These are phyloP conservation scores for Penicillium atrosanguineum DNA, from an alignment of 495 filamentous ascomycete genomes.

Conservation along the genomic window DNA sequence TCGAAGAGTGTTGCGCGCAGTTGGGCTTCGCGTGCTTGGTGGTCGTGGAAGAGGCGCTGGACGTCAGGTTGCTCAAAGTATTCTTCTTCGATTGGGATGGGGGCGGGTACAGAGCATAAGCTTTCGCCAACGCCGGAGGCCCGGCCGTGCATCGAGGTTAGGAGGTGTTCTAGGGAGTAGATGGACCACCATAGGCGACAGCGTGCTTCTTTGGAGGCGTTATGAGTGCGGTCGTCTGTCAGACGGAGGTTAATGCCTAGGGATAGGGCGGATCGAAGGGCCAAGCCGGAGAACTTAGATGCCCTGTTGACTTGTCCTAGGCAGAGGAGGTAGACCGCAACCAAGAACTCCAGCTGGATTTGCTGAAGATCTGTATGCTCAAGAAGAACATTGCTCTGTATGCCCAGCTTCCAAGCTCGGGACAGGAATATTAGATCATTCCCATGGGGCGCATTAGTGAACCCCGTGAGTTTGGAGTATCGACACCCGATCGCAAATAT, in stretches of 20 bases:
- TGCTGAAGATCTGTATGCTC: conserved; percentile 58
- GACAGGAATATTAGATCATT: conserved; percentile 58
- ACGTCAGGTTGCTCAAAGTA: conserved; percentile 22
- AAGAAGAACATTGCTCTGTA: conserved; percentile 50
- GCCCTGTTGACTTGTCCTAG: conserved; percentile 63
- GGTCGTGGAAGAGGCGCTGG: conserved; percentile 22
- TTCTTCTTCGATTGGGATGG: conserved; percentile 55
- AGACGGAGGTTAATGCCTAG: conserved; percentile 62
- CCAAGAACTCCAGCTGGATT: conserved; percentile 52
- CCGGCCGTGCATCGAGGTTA: conserved; percentile 62
- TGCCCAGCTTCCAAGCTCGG: conserved; percentile 52
- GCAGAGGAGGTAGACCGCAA: conserved; percentile 58
- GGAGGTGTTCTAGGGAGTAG: conserved; percentile 53
- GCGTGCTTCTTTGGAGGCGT: conserved; percentile 56
- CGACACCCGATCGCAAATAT: conserved; percentile 61
- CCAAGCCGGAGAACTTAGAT: conserved; percentile 58
- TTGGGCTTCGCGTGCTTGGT: conserved; percentile 14
- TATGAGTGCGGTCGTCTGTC: conserved; percentile 43
- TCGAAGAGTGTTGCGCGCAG: conserved; percentile 36
- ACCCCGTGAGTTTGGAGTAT: conserved; percentile 43
- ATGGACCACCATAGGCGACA: conserved; percentile 65
- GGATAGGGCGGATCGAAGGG: conserved; percentile 54
- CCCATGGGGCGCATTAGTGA: conserved; percentile 33
- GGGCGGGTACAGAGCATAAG: conserved; percentile 53
- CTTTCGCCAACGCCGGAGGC: conserved; percentile 52